Percentiles rank a stretch among this genome's conserved stretches.
Evolutionary conservation across 2,329 filamentous ascomycete genomes (phyloP).

Genomic region (Trichoderma sp.): DNA sequence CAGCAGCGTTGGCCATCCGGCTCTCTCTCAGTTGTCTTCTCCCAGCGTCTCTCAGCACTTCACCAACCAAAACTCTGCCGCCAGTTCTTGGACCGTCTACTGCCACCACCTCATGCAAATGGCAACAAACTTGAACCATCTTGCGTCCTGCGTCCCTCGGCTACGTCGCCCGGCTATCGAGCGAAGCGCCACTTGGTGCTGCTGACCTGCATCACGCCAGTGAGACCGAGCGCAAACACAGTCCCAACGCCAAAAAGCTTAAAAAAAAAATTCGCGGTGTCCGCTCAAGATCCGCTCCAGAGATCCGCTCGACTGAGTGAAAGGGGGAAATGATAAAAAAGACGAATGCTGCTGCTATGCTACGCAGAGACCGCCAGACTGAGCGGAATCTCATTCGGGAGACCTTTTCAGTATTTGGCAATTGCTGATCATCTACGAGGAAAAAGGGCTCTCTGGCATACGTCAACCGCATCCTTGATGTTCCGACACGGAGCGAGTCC

Average conservation of each 20-base stretch:
- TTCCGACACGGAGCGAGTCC: not conserved
- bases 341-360: not conserved
- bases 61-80: not conserved
- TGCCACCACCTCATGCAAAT: not conserved
- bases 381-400: too few species aligned
- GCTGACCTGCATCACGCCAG: slow-evolving; percentile 12
- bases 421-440: not conserved
- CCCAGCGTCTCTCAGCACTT: not conserved
- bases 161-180: not conserved
- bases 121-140: not conserved
- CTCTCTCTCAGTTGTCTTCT: not conserved
- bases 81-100: not conserved
- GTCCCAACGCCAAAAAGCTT: not conserved
- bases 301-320: not conserved
- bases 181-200: not conserved
- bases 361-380: too few species aligned
- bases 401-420: not conserved
- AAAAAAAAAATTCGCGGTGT: not conserved
- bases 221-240: not conserved
- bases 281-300: not conserved
- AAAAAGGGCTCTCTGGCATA: too few species aligned
- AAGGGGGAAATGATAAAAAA: not conserved
- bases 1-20: not conserved
- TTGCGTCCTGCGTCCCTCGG: not conserved
- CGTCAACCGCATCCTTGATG: not conserved